Evolutionary conservation across 2,329 filamentous ascomycete genomes (phyloP), one percentile per base, ranked within the genome.

Genomic region (Neonectria coccinea): DNA sequence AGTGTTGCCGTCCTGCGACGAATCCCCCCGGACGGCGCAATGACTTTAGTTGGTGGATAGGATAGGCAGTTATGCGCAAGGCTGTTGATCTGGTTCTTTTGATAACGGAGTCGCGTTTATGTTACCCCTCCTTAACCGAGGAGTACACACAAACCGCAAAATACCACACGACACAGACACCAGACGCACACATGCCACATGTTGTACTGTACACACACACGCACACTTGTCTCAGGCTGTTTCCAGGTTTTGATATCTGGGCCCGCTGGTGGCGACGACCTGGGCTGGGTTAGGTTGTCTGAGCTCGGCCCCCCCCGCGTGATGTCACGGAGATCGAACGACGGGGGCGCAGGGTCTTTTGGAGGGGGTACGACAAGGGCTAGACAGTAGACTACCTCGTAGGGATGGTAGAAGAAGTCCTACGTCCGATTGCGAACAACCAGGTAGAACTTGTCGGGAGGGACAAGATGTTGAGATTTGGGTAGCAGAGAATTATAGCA

Each of bases 321-420:
- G 66, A 73, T 73, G 65, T 70, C 64, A 70, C 66, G 29, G 50
- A 67, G 62, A 70, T 70, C 65, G 71, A 69, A 73, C 56, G 67
- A 73, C 64, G 53, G 54, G 54, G 53, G 59, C 58, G 44, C 33
- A 62, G 59, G 59, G 62, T 64, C 62, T 41, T 47, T 56, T 41
- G 52, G 44, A 50, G 47, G 56, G 56, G 20, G 8, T 20, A 42
- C 16, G 33, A 59, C 56, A 59, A 55, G 61, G 61, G 61, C 53
- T 36, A 18, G 20, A 41, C 12, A n/a, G n/a, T 20, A 29, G 29
- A 29, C 29, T 29, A 51, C 16, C 9, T 22, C 10, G n/a, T 31
- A 4, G 20, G 31, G 42, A 41, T 18, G 29, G 29, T 14, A 18
- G 36, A n/a, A 27, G 44, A 14, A 16, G 18, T 33, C 27, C 22